These are phyloP conservation scores for Begonia masoniana DNA, from an alignment of 306 rosid genomes.

Conservation along the genomic window DNA sequence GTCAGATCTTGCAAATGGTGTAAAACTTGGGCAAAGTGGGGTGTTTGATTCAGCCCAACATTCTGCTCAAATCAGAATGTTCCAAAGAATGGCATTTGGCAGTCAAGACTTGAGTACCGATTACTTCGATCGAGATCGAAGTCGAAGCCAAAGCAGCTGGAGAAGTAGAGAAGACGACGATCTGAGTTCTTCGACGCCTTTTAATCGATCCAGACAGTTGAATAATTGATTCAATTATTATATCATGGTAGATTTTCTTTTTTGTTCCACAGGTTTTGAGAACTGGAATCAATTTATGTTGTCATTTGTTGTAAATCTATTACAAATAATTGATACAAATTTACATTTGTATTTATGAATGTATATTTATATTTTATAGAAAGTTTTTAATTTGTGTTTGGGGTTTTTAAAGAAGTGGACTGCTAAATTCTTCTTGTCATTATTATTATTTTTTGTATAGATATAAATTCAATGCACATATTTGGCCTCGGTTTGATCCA, in stretches of 20 bases:
- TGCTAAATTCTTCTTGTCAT: no score
- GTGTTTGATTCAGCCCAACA: slow-evolving; percentile 50
- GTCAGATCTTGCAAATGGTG: slow-evolving; percentile 67
- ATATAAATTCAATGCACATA: no score
- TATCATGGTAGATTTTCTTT: neutral
- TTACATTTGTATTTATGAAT: no score
- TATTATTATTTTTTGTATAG: no score
- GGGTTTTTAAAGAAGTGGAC: no score
- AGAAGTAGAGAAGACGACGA: slow-evolving; percentile 28
- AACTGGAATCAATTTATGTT: neutral
- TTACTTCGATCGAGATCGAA: slow-evolving; percentile 41
- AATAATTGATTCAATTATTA: slow-evolving; percentile 23
- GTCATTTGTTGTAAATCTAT: neutral
- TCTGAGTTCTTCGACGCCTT: slow-evolving; percentile 25
- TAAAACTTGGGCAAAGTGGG: slow-evolving; percentile 88
- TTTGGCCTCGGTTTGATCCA: no score
- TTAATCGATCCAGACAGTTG: slow-evolving; percentile 42
- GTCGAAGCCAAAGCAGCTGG: slow-evolving; percentile 66
- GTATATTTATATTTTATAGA: no score
- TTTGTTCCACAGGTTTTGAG: neutral
- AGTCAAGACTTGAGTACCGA: slow-evolving; percentile 56
- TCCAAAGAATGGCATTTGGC: slow-evolving; percentile 81
- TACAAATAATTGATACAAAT: no score
- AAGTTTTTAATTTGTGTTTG: no score
- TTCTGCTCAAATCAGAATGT: slow-evolving; percentile 77